Conservation (phyloP, 208 protist genomes). For the Plasmodiophora brassicae region DNA sequence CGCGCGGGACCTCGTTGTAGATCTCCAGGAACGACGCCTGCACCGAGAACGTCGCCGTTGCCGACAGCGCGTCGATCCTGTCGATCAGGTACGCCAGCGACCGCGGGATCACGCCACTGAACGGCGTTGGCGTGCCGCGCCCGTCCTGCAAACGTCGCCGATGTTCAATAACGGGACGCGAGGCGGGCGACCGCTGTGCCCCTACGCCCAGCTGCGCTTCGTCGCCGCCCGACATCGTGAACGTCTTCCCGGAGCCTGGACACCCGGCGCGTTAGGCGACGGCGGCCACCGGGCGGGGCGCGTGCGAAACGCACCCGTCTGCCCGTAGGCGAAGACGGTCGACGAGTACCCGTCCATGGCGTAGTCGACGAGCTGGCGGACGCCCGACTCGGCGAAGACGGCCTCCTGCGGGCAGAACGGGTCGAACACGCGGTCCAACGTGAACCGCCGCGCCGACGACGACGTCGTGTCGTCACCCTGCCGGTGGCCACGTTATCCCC, state of each 20-base stretch:
- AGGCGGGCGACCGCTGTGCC: too few relatives aligned
- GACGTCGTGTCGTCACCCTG: background rate
- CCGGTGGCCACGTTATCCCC: background rate
- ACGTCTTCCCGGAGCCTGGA: constrained; percentile 51
- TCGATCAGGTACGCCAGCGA: constrained; percentile 34
- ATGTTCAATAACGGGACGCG: too few relatives aligned
- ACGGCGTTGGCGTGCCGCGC: background rate
- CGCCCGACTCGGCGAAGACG: constrained; percentile 42
- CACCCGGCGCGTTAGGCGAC: too few relatives aligned
- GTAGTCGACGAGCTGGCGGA: constrained; percentile 32
- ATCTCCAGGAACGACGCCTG: constrained; percentile 55
- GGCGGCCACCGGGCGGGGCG: too few relatives aligned
- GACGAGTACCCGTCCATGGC: constrained; percentile 50
- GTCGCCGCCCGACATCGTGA: constrained; percentile 48
- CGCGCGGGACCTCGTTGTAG: constrained; percentile 56
- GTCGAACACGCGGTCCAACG: constrained; percentile 30
- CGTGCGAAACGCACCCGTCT: constrained; percentile 54
- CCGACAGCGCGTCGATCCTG: background rate
- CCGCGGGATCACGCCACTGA: constrained; percentile 49
- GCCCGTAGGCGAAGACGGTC: constrained; percentile 58
- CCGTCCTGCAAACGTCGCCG: too few relatives aligned
- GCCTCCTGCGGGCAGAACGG: constrained; percentile 32
- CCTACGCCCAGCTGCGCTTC: constrained; percentile 36
- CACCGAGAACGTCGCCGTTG: constrained; percentile 34
- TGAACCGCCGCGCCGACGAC: background rate